A percentile compares a stretch with the other conserved stretches of the same genome.
Conservation (phyloP, 1,284 basidiomycete species). For the Sphagnurus paluster region DNA sequence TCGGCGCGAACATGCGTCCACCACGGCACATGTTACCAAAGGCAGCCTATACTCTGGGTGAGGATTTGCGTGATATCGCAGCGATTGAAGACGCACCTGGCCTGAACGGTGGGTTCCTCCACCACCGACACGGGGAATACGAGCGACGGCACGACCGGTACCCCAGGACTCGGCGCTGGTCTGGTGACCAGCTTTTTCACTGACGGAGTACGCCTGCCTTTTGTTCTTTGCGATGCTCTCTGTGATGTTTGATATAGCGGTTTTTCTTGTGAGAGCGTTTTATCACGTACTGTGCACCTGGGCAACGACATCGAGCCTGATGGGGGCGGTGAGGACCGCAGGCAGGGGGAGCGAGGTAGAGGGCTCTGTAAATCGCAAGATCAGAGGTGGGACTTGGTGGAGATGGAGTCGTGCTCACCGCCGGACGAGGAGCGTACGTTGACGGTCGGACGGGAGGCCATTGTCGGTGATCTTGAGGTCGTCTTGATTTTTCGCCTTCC, state of each 20-base stretch:
- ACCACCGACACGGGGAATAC: constrained; percentile 99
- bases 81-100: constrained; percentile 55
- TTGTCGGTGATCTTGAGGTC: constrained; percentile 43
- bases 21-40: constrained; percentile 99
- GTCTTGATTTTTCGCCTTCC: constrained; percentile 24
- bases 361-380: constrained; percentile 55
- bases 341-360: constrained; percentile 92
- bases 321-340: constrained; percentile 97
- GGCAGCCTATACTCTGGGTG: constrained; percentile 65
- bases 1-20: constrained; percentile 99
- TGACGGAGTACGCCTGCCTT: constrained; percentile 96
- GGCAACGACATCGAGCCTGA: constrained; percentile 97
- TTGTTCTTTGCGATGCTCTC: constrained; percentile 99
- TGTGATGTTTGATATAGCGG: constrained; percentile 30
- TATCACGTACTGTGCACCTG: constrained; percentile 96
- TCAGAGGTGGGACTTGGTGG: constrained; percentile 8
- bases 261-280: neutral
- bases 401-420: constrained; percentile 43
- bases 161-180: constrained; percentile 99
- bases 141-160: constrained; percentile 99
- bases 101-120: constrained; percentile 99
- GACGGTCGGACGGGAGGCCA: constrained; percentile 91
- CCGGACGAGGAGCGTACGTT: constrained; percentile 77
- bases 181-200: constrained; percentile 98
- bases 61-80: constrained; percentile 1